Evolutionary conservation across 345 rosid genomes (phyloP).

Genomic region (Noccaea caerulescens): DNA sequence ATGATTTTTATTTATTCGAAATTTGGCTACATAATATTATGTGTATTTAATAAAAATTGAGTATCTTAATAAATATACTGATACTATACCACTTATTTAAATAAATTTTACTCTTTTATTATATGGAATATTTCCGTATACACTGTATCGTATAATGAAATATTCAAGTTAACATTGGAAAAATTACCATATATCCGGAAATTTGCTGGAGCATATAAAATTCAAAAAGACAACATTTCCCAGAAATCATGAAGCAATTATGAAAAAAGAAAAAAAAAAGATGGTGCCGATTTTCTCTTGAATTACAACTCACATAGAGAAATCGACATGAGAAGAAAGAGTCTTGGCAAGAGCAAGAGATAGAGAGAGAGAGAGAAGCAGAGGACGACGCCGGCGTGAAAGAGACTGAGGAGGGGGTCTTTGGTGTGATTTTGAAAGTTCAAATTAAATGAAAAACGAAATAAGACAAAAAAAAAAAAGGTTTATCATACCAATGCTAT

Average conservation of each 20-base stretch:
- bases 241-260: conserved; percentile 19
- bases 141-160: no score
- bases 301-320: neutral
- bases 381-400: neutral
- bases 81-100: no score
- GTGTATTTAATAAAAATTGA: no score
- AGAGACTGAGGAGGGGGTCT: neutral
- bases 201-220: conserved; percentile 25
- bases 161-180: no score
- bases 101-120: no score
- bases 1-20: no score
- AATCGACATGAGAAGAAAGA: neutral
- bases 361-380: neutral
- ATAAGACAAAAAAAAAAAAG: neutral
- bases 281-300: neutral
- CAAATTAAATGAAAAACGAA: neutral
- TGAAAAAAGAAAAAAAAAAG: neutral
- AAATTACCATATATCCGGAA: neutral
- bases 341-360: neutral
- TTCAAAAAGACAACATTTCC: conserved; percentile 33
- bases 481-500: no score
- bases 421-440: conserved; percentile 11
- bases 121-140: no score
- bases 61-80: no score
- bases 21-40: no score